Evolutionary conservation across 2,329 filamentous ascomycete genomes (phyloP).

Genomic region (Fusarium brachygibbosum): DNA sequence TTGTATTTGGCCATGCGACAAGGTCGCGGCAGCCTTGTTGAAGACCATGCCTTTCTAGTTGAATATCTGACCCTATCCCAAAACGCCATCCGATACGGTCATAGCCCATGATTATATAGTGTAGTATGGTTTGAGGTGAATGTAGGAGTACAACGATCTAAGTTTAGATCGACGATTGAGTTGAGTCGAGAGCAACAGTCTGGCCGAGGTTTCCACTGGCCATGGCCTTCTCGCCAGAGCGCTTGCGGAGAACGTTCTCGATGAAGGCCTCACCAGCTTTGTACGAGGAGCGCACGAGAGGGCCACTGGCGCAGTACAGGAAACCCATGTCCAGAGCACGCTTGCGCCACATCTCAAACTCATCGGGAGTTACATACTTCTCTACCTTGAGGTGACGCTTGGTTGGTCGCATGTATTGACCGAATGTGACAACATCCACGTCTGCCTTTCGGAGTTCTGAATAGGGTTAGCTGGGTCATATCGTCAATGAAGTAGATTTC

Average conservation of each 20-base stretch:
- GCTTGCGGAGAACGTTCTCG: slow-evolving; percentile 95
- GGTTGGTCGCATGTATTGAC: slow-evolving; percentile 99
- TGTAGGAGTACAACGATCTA: slow-evolving; percentile 14
- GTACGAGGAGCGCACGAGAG: slow-evolving; percentile 93
- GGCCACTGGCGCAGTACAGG: slow-evolving; percentile 94
- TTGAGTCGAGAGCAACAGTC: slow-evolving; percentile 56
- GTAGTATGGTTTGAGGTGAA: slow-evolving; percentile 28
- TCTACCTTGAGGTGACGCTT: slow-evolving; percentile 98
- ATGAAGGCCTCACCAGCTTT: slow-evolving; percentile 99
- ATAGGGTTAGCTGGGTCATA: slow-evolving; percentile 27
- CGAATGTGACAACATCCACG: slow-evolving; percentile 97
- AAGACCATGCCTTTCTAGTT: slow-evolving; percentile 51
- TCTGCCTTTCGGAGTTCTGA: slow-evolving; percentile 81
- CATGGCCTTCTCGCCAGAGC: slow-evolving; percentile 63
- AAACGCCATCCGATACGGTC: slow-evolving; percentile 48
- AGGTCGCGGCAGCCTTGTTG: slow-evolving; percentile 46
- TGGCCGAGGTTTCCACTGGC: slow-evolving; percentile 55
- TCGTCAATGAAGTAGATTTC: slow-evolving; percentile 33
- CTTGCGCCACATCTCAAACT: slow-evolving; percentile 92
- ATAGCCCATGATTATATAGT: slow-evolving; percentile 46
- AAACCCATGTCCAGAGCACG: slow-evolving; percentile 95
- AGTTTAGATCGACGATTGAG: slow-evolving; percentile 42
- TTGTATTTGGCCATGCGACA: slow-evolving; percentile 34
- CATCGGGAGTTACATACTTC: slow-evolving; percentile 91
- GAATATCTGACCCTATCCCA: slow-evolving; percentile 43